Evolutionary conservation across 257 asterid species (phyloP), one percentile per base, ranked within the genome.

Genomic region (Verbascum thapsus): DNA sequence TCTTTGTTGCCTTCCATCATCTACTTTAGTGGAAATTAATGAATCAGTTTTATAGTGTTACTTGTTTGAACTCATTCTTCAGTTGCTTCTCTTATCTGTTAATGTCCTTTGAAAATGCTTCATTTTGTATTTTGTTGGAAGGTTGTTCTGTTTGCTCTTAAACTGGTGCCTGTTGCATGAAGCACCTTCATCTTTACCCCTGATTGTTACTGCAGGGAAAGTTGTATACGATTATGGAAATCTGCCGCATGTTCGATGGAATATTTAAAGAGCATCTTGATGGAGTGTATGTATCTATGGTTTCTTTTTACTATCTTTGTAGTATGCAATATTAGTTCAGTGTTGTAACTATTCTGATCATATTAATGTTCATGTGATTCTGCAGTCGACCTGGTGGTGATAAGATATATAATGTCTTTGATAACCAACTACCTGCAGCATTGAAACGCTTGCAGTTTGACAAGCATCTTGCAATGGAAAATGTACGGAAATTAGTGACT

Each of bases 301-400:
- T 18, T 38, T 54, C 30, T 64, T 22, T 15, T 48, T 35, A 18
- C 50, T 32, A 13, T 63, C 45, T 55, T 16, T 26, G 16, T 50
- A 7, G 45, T 9, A 16, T 45, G 13, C 38, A 17, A 43, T 53
- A 19, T 40, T 35, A 45, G 38, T 44, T 22, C 65, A 34, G n/a
- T 18, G 47, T 26, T 44, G 37, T 26, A 52, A 23, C 8, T 35
- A 30, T 61, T 53, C 26, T 45, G 54, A 18, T 20, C 61, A 19
- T 67, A 16, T 55, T 64, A 7, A 38, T 51, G 55, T 1, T 32
- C 26, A 19, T 16, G 4, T 73, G 61, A 67, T 70, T 64, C 35
- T 57, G 74, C 77, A 87, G 95, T 49, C 94, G 94, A 61, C 81
- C 94, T 23, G 95, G 95, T 66, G 95, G 95, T 67, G 95, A 87